A percentile compares a stretch with the other conserved stretches of the same genome.
Conservation (phyloP, 129 eudicot species). For the Oenanthe sinensis region DNA sequence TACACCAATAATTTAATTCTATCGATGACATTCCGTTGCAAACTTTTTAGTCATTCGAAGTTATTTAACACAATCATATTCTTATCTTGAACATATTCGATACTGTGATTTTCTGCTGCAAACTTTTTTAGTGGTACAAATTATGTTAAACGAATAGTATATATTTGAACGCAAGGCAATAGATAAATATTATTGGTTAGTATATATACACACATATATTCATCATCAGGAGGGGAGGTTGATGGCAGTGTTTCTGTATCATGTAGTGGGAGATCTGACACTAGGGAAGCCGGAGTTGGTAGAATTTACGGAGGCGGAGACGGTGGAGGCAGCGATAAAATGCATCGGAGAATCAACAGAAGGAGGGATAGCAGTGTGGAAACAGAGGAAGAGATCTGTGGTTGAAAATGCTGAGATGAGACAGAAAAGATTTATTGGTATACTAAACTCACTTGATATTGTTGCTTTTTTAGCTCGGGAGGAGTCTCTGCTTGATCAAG, state of each 20-base stretch:
- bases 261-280: slow-evolving; percentile 97
- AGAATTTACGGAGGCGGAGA: slow-evolving; percentile 70
- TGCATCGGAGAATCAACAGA: slow-evolving; percentile 80
- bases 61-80: no score
- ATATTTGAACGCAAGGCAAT: no score
- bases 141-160: no score
- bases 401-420: slow-evolving; percentile 64
- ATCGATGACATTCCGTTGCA: no score
- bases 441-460: slow-evolving; percentile 69
- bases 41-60: no score
- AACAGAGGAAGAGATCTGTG: slow-evolving; percentile 26
- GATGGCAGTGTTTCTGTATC: slow-evolving; percentile 81
- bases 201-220: no score
- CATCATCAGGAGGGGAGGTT: no score
- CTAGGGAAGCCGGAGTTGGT: slow-evolving; percentile 90
- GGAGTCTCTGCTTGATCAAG: slow-evolving; percentile 69
- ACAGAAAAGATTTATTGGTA: slow-evolving; percentile 82
- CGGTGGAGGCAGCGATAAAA: slow-evolving; percentile 76
- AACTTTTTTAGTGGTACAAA: no score
- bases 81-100: no score
- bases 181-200: no score
- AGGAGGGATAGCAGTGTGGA: slow-evolving; percentile 81
- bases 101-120: no score
- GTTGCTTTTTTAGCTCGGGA: slow-evolving; percentile 74
- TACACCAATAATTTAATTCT: no score